Conservation (phyloP, 139 green algal species). For the Penium margaritaceum region DNA sequence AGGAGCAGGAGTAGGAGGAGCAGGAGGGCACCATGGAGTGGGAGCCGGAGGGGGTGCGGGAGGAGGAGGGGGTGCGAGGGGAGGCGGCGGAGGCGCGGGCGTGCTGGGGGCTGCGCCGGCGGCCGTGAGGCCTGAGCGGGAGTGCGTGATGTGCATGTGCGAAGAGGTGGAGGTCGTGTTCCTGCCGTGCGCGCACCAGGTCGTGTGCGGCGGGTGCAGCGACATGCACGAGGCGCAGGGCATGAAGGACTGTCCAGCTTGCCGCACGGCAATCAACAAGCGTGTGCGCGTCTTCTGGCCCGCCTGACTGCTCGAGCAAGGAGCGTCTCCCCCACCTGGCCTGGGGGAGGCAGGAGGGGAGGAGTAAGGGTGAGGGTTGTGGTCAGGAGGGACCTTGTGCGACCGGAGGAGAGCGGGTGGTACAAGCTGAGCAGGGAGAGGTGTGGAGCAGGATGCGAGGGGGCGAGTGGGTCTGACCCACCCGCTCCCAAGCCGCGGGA, state of each 20-base stretch:
- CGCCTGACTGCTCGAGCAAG: no score
- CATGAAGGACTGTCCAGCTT: conserved; percentile 23
- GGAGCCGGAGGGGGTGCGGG: not conserved
- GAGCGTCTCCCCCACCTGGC: no score
- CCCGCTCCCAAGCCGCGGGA: no score
- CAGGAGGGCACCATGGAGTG: not conserved
- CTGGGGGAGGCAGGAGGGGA: no score
- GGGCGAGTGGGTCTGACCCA: no score
- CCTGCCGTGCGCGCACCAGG: conserved; percentile 32
- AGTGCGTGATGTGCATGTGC: conserved; percentile 46
- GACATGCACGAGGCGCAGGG: conserved; percentile 8
- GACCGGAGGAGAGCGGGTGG: no score
- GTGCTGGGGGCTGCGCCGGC: not conserved
- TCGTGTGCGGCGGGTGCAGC: conserved; percentile 24
- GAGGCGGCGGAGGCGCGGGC: not conserved
- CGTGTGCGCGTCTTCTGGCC: conserved; percentile 21
- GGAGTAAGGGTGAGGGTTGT: no score
- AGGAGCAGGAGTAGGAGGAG: not conserved
- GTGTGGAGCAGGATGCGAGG: no score
- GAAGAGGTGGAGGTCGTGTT: conserved; percentile 38
- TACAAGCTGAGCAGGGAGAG: no score
- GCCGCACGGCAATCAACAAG: conserved; percentile 14
- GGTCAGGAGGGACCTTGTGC: no score
- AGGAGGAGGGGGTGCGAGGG: not conserved
- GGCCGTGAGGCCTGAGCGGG: conserved; percentile 16